Evolutionary conservation across 768 basidiomycete species (phyloP), one percentile per base, ranked within the genome.

Genomic region (Lentinula detonsa): DNA sequence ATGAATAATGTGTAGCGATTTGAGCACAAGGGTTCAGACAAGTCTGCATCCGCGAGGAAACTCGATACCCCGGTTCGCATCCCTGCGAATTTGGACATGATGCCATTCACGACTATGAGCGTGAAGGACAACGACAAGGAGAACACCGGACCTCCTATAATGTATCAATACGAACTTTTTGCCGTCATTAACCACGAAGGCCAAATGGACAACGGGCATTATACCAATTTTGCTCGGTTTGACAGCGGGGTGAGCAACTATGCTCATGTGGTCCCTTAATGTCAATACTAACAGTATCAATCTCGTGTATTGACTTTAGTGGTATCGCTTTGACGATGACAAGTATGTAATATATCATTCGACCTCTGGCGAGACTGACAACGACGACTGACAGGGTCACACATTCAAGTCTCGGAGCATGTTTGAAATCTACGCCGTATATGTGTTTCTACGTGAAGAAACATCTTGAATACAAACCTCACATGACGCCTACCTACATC

Each of bases 371-470:
- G 55, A 59, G 62, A 48, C 37, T 34, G 13, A 56, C 63, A 59
- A 48, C 54, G 43, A 54, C 28, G 48, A 48, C 57, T 40, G 51
- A 23, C 67, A 90, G 88, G 73, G 92, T 95, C 9, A 86, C 86
- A 0, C 81, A 80, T 21, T 84, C 93, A 10, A 87, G 78, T 28
- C 78, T 95, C 21, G 78, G 81, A 7, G 81, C 81, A 1, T 90
- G 88, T 59, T 78, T 95, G 45, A 75, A 72, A 53, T 92, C 93
- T 18, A 80, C 85, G 53, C 88, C 92, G 5, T 96, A 96, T 72
- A 95, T 96, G 94, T 92, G 93, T 64, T 95, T 95, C 75, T 97
- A 96, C 70, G 91, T 93, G 63, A 95, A 95, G 72, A 85, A 91
- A 10, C 85, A 91, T 63, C 77, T 95, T 50, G 91, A 95, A 64